Evolutionary conservation across 2,329 filamentous ascomycete genomes (phyloP), one percentile per base, ranked within the genome.

Genomic region (Monosporascus sp.): DNA sequence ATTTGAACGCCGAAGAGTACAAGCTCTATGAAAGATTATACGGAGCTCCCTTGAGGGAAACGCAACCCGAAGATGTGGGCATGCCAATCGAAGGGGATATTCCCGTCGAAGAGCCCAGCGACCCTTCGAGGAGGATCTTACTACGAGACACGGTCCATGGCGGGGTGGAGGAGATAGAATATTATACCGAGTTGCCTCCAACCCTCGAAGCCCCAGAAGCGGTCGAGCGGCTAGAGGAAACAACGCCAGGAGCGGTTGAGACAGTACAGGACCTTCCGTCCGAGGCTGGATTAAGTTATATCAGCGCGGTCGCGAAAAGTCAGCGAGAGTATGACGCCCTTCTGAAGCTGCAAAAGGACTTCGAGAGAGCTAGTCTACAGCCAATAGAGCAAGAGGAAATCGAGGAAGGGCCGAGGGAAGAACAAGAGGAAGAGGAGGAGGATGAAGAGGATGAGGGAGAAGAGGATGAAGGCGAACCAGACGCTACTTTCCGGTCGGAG

Each of bases 11-110:
- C 1, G 81, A 87, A 50, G 91, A 96, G 68, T 85, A 87, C 63
- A 75, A 74, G 48, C 73, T 96, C 1, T 96, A 96, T 69, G 84
- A 88, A 65, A 79, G 90, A 58, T 73, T 96, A 17, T 97, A 94
- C 67, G 93, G 92, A 1, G 77, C 85, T 36, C 90, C 91, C 2
- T 67, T 89, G 56, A 78, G 85, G 43, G 77, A 81, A 50, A 86
- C 82, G 2, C 69, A 65, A 7, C 77, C 80, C 1, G 83, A 86
- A 53, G 82, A 87, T 67, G 76, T 83, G 4, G 83, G 72, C 25
- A 78, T 74, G 55, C 71, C 74, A 1, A 56, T 72, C 54, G 49
- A 69, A 65, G 61, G 62, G 8, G 57, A n/a, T 47, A 50, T 50
- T 1, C 54, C 58, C 22, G 61, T 61, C 41, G 49, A 72, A 70